Evolutionary conservation across 2,329 filamentous ascomycete genomes (phyloP).

Genomic region (Emmonsiellopsis sp.): DNA sequence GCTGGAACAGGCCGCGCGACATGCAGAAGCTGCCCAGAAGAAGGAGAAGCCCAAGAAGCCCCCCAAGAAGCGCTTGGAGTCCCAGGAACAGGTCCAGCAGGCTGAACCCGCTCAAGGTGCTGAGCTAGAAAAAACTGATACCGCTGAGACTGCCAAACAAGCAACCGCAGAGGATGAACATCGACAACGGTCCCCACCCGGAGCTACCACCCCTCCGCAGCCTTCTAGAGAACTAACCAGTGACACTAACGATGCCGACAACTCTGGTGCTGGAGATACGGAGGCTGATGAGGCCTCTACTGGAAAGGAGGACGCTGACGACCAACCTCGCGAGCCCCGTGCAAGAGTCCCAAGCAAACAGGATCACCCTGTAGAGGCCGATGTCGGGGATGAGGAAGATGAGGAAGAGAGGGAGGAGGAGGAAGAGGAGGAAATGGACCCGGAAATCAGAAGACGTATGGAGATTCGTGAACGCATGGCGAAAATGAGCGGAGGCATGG

Average conservation of each 20-base stretch:
- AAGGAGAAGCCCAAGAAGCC: conserved; percentile 82
- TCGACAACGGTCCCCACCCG: conserved; percentile 22
- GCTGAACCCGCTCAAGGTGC: conserved; percentile 16
- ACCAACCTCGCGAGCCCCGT: conserved; percentile 26
- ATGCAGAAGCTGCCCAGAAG: conserved; percentile 66
- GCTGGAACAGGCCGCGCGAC: conserved; percentile 73
- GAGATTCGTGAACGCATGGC: conserved; percentile 93
- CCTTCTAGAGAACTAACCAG: conserved; percentile 46
- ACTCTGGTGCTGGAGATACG: conserved; percentile 54
- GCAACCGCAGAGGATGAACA: conserved; percentile 24
- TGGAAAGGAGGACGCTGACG: conserved; percentile 67
- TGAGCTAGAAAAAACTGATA: conserved; percentile 21
- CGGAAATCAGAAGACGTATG: conserved; percentile 73
- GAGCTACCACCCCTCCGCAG: conserved; percentile 22
- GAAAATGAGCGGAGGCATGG: conserved; percentile 96
- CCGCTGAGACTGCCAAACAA: conserved; percentile 24
- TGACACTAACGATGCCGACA: conserved; percentile 57
- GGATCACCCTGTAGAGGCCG: conserved; percentile 36
- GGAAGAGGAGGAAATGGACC: conserved; percentile 77
- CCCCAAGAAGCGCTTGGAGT: conserved; percentile 53
- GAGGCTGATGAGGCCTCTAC: conserved; percentile 54
- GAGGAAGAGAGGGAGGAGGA: conserved; percentile 51
- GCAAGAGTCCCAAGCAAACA: conserved; percentile 2
- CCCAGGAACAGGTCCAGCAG: conserved; percentile 21
- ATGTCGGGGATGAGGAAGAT: conserved; percentile 37